Conservation (phyloP, 2,329 filamentous ascomycete genomes). For the Emericellopsis cladophorae region DNA sequence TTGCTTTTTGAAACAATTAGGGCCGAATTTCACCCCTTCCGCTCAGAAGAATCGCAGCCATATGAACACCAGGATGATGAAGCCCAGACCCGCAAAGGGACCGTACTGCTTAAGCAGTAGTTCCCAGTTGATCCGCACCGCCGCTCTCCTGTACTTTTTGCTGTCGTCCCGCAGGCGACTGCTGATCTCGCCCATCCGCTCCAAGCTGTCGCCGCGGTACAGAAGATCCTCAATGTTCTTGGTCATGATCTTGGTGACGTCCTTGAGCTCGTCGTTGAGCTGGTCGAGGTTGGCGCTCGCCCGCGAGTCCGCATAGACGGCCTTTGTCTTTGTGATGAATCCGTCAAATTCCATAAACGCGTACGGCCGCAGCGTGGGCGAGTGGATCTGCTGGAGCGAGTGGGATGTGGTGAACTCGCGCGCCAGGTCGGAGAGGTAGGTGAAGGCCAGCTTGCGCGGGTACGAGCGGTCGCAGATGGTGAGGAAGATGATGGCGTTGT, state of each 20-base stretch:
- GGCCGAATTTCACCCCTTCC: background rate
- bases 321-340: constrained; percentile 86
- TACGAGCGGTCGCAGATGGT: constrained; percentile 90
- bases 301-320: constrained; percentile 85
- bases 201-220: constrained; percentile 85
- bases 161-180: constrained; percentile 80
- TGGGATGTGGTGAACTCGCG: constrained; percentile 87
- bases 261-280: constrained; percentile 90
- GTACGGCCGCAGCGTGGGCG: constrained; percentile 71
- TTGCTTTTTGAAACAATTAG: background rate
- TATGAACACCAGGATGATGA: constrained; percentile 77
- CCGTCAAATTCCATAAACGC: constrained; percentile 97
- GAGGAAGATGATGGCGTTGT: constrained; percentile 75
- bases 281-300: constrained; percentile 88
- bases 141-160: constrained; percentile 85
- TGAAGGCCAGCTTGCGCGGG: constrained; percentile 96
- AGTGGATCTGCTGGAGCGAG: constrained; percentile 58
- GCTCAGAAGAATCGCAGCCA: constrained; percentile 84
- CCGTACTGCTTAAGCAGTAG: constrained; percentile 93
- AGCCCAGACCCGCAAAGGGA: constrained; percentile 67
- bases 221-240: constrained; percentile 98
- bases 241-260: constrained; percentile 98
- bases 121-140: constrained; percentile 97
- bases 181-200: constrained; percentile 94
- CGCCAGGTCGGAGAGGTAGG: constrained; percentile 86